A percentile compares a stretch with the other conserved stretches of the same genome.
These are phyloP conservation scores for Mucor racemosus DNA, from an alignment of 371 early-diverging fungal species.

Conservation along the genomic window DNA sequence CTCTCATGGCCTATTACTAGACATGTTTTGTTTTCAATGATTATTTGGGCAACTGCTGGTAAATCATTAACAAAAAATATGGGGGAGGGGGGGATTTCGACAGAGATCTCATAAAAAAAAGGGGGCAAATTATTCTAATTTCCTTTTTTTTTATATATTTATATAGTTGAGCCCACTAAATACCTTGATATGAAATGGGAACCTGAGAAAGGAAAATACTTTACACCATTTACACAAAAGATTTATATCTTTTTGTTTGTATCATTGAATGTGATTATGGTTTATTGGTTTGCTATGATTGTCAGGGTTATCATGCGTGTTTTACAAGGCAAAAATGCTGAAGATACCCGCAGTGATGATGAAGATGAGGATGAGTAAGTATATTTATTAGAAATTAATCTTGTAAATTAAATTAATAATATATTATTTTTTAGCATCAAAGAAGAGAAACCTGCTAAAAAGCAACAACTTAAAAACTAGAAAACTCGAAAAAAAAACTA, in stretches of 20 bases:
- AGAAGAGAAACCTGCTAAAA: conserved; percentile 4
- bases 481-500: neutral
- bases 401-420: neutral
- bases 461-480: neutral
- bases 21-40: conserved; percentile 65
- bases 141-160: neutral
- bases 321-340: conserved; percentile 64
- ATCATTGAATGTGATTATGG: conserved; percentile 65
- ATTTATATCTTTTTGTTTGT: conserved; percentile 64
- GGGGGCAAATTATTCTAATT: conserved; percentile 1
- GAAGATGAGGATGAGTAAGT: conserved; percentile 59
- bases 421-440: conserved; percentile 6
- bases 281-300: conserved; percentile 84
- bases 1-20: conserved; percentile 80
- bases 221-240: conserved; percentile 54
- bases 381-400: neutral
- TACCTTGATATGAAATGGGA: conserved; percentile 67
- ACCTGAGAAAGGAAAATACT: conserved; percentile 66
- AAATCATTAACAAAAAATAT: conserved; percentile 1
- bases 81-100: neutral
- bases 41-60: conserved; percentile 62
- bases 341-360: conserved; percentile 77
- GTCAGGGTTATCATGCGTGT: conserved; percentile 68
- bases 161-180: conserved; percentile 48
- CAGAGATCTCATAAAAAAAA: neutral